Evolutionary conservation across 2,329 filamentous ascomycete species (phyloP), one percentile per base, ranked within the genome.

Genomic region (Macroventuria anomochaeta): DNA sequence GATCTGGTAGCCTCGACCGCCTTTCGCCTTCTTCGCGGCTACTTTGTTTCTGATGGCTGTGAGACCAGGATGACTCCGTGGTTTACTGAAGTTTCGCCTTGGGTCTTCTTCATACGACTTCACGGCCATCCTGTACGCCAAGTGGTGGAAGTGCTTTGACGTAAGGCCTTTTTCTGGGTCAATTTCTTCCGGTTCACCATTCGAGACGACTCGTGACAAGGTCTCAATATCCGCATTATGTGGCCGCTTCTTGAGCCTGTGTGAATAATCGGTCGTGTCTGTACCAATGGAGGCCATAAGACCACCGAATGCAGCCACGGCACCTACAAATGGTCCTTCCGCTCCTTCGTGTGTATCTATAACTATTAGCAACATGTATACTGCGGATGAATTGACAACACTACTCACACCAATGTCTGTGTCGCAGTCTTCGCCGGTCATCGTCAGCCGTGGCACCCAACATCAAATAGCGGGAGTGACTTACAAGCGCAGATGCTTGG

Each of bases 311-410:
- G 60, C 62, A 32, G 60, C 63, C 29, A 59, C 23, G 0, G 37
- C 46, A 26, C 62, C 63, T 3, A 56, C 41, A 0, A 53, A 7
- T 2, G 62, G 60, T 0, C 41, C 32, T 52, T 64, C 62, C 2
- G 62, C 63, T 5, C 62, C 62, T 42, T 66, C 58, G 18, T 66
- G 57, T 28, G 58, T 50, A 32, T 64, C 61, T 63, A 7, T 4
- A 6, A 0, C 21, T 3, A 29, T 63, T 29, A 63, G 56, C 37
- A 36, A 31, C 5, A 18, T 15, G 3, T 23, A n/a, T 7, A 3
- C 3, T 3, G 10, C 17, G 29, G 1, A 7, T 4, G 10, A 7
- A 3, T 13, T 15, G 11, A 12, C 11, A 3, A 23, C 7, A 26
- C 5, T 15, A 52, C 58, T 52, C 46, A 63, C 61, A 63, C 62